Evolutionary conservation across 352 stramenopile genomes (phyloP).

Genomic region (Globisporangium recalcitrans): DNA sequence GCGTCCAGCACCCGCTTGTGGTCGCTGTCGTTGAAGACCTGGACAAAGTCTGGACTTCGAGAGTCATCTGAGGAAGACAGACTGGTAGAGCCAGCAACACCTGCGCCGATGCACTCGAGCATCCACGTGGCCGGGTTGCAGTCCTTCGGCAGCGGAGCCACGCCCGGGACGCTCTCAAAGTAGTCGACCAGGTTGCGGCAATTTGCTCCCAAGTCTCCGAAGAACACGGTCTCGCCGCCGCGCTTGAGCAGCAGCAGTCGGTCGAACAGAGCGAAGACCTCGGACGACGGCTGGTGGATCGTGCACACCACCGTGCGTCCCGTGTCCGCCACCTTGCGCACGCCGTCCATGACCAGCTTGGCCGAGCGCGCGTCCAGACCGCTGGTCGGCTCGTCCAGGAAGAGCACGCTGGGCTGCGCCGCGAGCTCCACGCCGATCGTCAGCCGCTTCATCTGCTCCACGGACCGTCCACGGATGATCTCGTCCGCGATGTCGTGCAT

Average conservation of each 20-base stretch:
- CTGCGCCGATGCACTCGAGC: conserved; percentile 19
- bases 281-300: conserved; percentile 86
- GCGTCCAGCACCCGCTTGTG: background rate
- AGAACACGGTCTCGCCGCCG: conserved; percentile 31
- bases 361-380: conserved; percentile 82
- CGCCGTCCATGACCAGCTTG: conserved; percentile 79
- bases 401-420: conserved; percentile 74
- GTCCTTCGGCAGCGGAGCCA: background rate
- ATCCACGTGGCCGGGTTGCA: conserved; percentile 22
- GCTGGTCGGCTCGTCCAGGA: conserved; percentile 77
- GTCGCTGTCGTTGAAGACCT: background rate
- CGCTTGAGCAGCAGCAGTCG: conserved; percentile 60
- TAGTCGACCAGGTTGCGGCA: background rate
- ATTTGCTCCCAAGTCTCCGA: background rate
- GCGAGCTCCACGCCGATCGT: conserved; percentile 65
- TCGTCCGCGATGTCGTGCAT: conserved; percentile 36
- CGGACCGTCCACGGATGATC: conserved; percentile 18
- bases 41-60: too few relatives aligned
- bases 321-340: conserved; percentile 76
- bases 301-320: conserved; percentile 82
- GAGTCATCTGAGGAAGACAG: too few relatives aligned
- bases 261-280: conserved; percentile 60
- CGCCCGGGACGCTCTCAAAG: background rate
- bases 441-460: conserved; percentile 45
- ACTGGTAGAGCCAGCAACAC: background rate